Base-by-base conservation (phyloP, 2,329 filamentous ascomycete species). In the Aureobasidium namibiae region DNA sequence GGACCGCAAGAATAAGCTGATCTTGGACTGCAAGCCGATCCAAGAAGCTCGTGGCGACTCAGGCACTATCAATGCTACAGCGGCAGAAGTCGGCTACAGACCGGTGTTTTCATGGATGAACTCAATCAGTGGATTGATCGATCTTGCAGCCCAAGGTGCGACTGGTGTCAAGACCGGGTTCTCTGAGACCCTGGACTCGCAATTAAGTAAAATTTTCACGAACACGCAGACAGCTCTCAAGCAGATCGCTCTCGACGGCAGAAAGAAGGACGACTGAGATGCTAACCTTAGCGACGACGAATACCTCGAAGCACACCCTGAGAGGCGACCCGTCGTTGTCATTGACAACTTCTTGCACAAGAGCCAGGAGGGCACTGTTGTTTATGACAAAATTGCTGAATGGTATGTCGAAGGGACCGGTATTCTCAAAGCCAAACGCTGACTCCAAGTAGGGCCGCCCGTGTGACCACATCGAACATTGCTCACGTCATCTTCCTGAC, bases 21-120 rank as follows among this genome's bases (percentile, higher is more conserved):
- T 95, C 3, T 83, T 97, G 45, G 94, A 99, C 74, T 97, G 92
- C 77, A 96, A 95, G 70, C 88, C 89, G 1, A 89, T 97, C 11
- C 87, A 92, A 61, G 92, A 97, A 72, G 91, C 92, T 1, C 84
- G 89, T 58, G 92, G 94, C 5, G 94, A 99, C 68, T 86, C 86
- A 8, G 84, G 86, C 2, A 96, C 89, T 0, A 96, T 99, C 67
- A 84, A 84, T 61, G 85, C 87, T 41, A 85, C 94, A 6, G 94
- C 92, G 0, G 76, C 79, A 1, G 84, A 92, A 63, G 92, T 97
- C 50, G 92, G 94, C 9, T 97, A 96, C 70, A 81, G 89, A 9
- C 94, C 94, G 0, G 85, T 99, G 0, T 99, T 99, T 71, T 95
- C 90, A 0, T 97, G 92, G 89, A 88, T 95, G 75, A 96, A 97